A percentile compares a stretch with the other conserved stretches of the same genome.
Evolutionary conservation across 2,329 filamentous ascomycete genomes (phyloP).

Genomic region (Cladosporium cucumerinum): DNA sequence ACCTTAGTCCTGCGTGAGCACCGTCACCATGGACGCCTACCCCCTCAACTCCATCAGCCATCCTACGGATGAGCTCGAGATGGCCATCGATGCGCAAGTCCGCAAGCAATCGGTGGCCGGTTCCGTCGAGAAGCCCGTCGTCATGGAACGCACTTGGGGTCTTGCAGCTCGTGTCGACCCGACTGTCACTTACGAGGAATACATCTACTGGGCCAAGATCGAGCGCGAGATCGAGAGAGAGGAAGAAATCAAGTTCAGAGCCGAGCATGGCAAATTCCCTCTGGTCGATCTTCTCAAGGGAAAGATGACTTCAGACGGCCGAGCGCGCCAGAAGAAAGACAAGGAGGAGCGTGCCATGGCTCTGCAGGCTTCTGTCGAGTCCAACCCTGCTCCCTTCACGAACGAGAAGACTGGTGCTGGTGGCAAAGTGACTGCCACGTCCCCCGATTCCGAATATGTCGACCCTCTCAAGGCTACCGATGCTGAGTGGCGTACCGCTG

Average conservation of each 20-base stretch:
- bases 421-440: background rate
- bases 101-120: constrained; percentile 5
- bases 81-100: constrained; percentile 12
- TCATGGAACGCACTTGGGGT: constrained; percentile 21
- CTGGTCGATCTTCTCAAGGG: constrained; percentile 18
- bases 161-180: constrained; percentile 23
- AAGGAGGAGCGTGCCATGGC: constrained; percentile 18
- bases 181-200: constrained; percentile 28
- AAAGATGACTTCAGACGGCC: constrained; percentile 17
- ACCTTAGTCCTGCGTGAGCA: background rate
- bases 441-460: background rate
- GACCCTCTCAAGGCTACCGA: constrained; percentile 26
- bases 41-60: constrained; percentile 6
- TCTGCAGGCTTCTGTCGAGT: constrained; percentile 8
- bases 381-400: background rate
- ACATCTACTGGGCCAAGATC: constrained; percentile 24
- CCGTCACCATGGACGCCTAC: constrained; percentile 12
- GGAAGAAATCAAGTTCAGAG: constrained; percentile 16
- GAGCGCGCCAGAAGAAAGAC: constrained; percentile 8
- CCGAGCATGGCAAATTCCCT: constrained; percentile 7
- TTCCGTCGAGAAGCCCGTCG: constrained; percentile 8
- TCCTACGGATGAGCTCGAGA: constrained; percentile 9
- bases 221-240: constrained; percentile 22
- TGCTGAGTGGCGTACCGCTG: constrained; percentile 35
- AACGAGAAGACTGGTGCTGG: background rate